Percentiles rank a stretch among this genome's conserved stretches.
Evolutionary conservation across 768 basidiomycete genomes (phyloP).

Genomic region (Tephrocybe rancida): DNA sequence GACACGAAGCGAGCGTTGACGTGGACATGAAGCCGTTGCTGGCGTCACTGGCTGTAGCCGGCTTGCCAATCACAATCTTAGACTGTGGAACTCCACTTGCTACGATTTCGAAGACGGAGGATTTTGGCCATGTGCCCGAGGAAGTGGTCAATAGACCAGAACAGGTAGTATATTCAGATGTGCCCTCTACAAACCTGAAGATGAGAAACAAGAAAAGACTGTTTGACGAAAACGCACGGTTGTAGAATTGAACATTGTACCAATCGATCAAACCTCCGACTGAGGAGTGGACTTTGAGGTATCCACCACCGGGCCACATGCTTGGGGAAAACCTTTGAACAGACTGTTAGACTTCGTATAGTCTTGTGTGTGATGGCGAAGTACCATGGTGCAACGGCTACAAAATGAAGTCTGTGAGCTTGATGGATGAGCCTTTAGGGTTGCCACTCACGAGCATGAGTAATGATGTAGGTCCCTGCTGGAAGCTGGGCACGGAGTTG

Average conservation of each 20-base stretch:
- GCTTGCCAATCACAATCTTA: slow-evolving; percentile 82
- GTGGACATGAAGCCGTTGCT: slow-evolving; percentile 65
- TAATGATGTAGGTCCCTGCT: slow-evolving; percentile 49
- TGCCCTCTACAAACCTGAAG: slow-evolving; percentile 47
- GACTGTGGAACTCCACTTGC: slow-evolving; percentile 55
- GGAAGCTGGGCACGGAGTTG: slow-evolving; percentile 52
- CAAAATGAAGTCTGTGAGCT: neutral
- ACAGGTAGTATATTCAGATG: slow-evolving; percentile 67
- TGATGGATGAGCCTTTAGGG: neutral
- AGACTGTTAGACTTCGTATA: neutral
- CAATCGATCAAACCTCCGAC: slow-evolving; percentile 68
- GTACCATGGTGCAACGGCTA: slow-evolving; percentile 54
- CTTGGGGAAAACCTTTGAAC: slow-evolving; percentile 42
- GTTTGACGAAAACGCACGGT: slow-evolving; percentile 33
- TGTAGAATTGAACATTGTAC: slow-evolving; percentile 58
- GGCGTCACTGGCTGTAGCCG: slow-evolving; percentile 52
- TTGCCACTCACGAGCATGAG: slow-evolving; percentile 52
- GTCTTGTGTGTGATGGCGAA: neutral
- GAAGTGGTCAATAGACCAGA: slow-evolving; percentile 57
- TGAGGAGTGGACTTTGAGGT: slow-evolving; percentile 50
- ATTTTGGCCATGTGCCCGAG: slow-evolving; percentile 61
- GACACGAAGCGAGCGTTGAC: slow-evolving; percentile 57
- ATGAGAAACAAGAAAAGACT: slow-evolving; percentile 1
- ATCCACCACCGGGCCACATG: slow-evolving; percentile 51
- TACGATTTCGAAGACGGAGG: slow-evolving; percentile 62